Percentiles rank a stretch among this genome's conserved stretches.
Conservation (phyloP, 1,284 basidiomycete species). For the Spongiforma sp. region DNA sequence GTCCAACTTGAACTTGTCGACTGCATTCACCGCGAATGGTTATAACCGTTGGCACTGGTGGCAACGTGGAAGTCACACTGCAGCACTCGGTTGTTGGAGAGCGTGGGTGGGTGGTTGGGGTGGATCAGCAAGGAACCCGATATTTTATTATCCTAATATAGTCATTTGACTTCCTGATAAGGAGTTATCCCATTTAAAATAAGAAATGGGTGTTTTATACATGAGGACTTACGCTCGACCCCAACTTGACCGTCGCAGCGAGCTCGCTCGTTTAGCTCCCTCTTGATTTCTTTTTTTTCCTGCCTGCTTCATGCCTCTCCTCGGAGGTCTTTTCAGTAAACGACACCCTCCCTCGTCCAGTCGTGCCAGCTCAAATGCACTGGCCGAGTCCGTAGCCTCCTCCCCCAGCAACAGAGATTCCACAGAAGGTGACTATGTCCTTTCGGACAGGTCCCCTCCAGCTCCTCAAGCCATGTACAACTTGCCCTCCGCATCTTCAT, state of each 20-base stretch:
- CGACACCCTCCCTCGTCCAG: conserved; percentile 14
- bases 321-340: conserved; percentile 35
- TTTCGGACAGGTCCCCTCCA: conserved; percentile 42
- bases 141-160: conserved; percentile 4
- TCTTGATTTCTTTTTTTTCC: neutral
- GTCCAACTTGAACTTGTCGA: too few relatives aligned
- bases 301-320: conserved; percentile 35
- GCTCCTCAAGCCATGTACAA: conserved; percentile 37
- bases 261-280: neutral
- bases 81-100: too few relatives aligned
- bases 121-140: neutral
- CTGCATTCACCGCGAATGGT: neutral
- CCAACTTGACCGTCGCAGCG: neutral
- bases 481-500: conserved; percentile 31
- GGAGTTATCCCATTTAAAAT: conserved; percentile 26
- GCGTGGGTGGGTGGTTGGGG: too few relatives aligned
- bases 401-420: conserved; percentile 33
- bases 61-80: neutral
- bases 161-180: too few relatives aligned
- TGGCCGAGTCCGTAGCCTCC: conserved; percentile 44
- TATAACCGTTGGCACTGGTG: too few relatives aligned
- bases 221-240: conserved; percentile 4
- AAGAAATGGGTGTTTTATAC: neutral
- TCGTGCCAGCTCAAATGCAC: conserved; percentile 21
- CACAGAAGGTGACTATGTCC: conserved; percentile 47